These are phyloP conservation scores for Craterostigma plantagineum DNA, from an alignment of 257 asterid genomes.

Conservation along the genomic window DNA sequence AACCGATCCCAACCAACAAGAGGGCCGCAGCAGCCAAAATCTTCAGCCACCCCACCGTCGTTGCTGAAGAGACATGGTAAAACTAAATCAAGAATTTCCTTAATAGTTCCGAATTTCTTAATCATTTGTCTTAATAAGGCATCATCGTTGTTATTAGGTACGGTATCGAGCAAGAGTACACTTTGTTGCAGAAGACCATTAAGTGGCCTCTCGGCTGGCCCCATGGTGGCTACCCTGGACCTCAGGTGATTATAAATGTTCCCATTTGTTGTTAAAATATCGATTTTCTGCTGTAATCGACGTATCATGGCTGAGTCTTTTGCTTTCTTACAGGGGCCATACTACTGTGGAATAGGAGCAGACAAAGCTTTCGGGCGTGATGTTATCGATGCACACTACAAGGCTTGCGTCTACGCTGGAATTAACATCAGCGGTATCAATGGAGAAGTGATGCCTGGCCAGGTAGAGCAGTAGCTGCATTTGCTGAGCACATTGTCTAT, in stretches of 20 bases:
- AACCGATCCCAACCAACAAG: conserved; percentile 48
- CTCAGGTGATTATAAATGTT: conserved; percentile 30
- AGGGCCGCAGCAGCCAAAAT: conserved; percentile 26
- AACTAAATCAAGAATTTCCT: neutral
- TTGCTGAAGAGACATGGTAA: conserved; percentile 33
- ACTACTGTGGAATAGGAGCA: conserved; percentile 52
- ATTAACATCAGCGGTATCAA: conserved; percentile 59
- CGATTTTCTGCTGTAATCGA: no score
- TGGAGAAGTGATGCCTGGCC: conserved; percentile 82
- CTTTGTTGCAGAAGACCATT: conserved; percentile 39
- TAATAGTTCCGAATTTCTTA: neutral
- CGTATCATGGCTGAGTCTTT: no score
- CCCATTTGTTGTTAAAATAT: neutral
- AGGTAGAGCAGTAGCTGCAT: conserved; percentile 19
- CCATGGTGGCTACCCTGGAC: conserved; percentile 63
- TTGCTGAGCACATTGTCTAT: no score
- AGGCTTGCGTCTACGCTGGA: conserved; percentile 75
- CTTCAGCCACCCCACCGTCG: conserved; percentile 26
- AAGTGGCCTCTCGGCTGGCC: conserved; percentile 87
- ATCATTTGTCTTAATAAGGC: neutral
- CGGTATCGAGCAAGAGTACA: conserved; percentile 71
- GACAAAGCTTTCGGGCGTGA: conserved; percentile 79
- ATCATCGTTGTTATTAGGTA: conserved; percentile 26
- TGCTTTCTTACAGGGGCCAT: no score
- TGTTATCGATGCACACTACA: conserved; percentile 56